Base-by-base conservation (phyloP, 2,329 filamentous ascomycete species). In the Pseudopyrenochaeta lycopersici region DNA sequence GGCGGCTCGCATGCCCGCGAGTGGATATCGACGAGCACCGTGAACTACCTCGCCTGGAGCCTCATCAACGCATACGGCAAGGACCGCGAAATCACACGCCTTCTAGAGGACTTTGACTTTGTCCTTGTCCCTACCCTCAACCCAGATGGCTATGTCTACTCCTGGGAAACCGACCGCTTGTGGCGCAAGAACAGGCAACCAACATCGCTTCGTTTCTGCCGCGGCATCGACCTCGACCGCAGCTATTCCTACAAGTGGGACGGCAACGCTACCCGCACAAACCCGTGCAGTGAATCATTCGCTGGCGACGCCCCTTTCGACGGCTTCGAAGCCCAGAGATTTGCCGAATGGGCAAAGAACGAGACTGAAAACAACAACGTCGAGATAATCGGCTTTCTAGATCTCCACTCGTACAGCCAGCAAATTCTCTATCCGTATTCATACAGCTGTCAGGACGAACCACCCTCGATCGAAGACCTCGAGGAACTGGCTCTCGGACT, bases 161-260 rank as follows among this genome's bases (percentile, higher is more conserved):
- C 91, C 0, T 98, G 94, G 94, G 87, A 93, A 54, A 86, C 86
- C 1, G 94, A 99, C 74, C 88, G 95, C 7, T 81, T 99, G 0
- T 99, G 94, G 94, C 90, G 94, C 68, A 99, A 98, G 78, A 96
- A 95, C 52, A 84, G 92, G 43, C 94, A 98, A 72, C 84, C 88
- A 45, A 98, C 93, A 0, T 88, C 83, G 53, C 83, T 96, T 54
- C 85, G 87, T 14, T 94, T 94, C 76, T 99, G 95, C 73, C 88
- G 84, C 6, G 95, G 95, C 7, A 82, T 97, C 44, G 95, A 99
- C 71, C 84, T 99, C 14, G 94, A 98, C 69, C 91, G 92, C 59
- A 85, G 89, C 12, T 98, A 94, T 77, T 86, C 88, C 2, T 97
- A 89, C 74, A 85, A 90, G 65, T 98, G 94, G 92, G 88, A 94